A percentile compares a stretch with the other conserved stretches of the same genome.
Evolutionary conservation across 2,329 filamentous ascomycete species (phyloP).

Genomic region (Hypoxylon sp.): DNA sequence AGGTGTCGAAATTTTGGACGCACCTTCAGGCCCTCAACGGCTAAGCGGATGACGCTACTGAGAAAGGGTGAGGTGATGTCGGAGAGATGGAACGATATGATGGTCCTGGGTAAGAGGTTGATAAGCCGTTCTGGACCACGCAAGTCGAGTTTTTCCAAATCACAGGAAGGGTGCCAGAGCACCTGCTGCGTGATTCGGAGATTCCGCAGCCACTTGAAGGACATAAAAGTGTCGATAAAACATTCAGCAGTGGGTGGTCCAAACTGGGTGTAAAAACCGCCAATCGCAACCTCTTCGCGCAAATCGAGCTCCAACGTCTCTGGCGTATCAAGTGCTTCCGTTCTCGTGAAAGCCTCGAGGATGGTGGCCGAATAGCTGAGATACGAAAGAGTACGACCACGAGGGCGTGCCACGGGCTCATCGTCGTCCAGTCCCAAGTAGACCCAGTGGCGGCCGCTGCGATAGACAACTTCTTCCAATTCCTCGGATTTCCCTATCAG

Average conservation of each 20-base stretch:
- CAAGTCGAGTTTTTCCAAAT: background rate
- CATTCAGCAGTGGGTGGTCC: background rate
- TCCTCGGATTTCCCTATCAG: background rate
- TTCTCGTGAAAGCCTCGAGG: background rate
- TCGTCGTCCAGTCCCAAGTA: background rate
- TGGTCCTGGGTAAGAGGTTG: background rate
- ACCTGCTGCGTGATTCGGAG: conserved; percentile 12
- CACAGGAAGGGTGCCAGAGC: background rate
- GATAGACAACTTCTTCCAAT: background rate
- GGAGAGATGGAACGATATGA: conserved; percentile 7
- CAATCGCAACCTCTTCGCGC: background rate
- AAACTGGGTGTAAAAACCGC: background rate
- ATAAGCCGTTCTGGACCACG: background rate
- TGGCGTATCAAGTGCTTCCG: background rate
- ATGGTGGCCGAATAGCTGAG: background rate
- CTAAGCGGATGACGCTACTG: background rate
- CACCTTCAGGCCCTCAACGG: background rate
- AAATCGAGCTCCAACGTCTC: background rate
- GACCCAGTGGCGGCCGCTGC: background rate
- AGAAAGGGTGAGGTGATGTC: conserved; percentile 13
- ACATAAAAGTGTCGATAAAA: background rate
- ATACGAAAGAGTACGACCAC: no score
- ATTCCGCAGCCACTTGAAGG: background rate
- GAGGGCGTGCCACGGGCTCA: no score
- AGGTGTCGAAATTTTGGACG: background rate